Evolutionary conservation across 1,284 basidiomycete genomes (phyloP).

Genomic region (Puccinia coronata): DNA sequence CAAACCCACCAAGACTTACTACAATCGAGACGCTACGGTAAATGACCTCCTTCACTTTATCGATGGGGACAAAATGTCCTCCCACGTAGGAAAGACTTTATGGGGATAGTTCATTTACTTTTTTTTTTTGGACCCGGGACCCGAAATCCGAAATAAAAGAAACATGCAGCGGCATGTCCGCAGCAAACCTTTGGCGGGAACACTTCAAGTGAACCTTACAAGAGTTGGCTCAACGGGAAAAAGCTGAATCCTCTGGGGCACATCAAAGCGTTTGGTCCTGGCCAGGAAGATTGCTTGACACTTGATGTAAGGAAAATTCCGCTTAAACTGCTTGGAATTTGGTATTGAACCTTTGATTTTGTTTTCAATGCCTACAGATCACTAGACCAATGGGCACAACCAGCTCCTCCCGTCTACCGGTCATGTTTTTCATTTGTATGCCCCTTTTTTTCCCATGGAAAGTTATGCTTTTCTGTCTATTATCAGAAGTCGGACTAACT

Average conservation of each 20-base stretch:
- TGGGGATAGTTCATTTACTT: background rate
- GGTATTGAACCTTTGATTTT: background rate
- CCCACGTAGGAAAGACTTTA: too few relatives aligned
- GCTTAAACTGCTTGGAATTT: background rate
- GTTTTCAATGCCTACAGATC: background rate
- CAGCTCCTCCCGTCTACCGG: constrained; percentile 12
- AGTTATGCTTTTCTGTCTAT: background rate
- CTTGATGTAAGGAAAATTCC: constrained; percentile 24
- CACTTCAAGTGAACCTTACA: constrained; percentile 6
- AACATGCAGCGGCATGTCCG: constrained; percentile 29
- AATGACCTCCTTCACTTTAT: background rate
- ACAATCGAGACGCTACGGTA: constrained; percentile 36
- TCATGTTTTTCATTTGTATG: constrained; percentile 47
- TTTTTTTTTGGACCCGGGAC: too few relatives aligned
- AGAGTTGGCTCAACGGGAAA: constrained; percentile 37
- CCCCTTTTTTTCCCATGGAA: background rate
- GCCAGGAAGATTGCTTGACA: constrained; percentile 36
- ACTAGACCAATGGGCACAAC: constrained; percentile 32
- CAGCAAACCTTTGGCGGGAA: constrained; percentile 43
- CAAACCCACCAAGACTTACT: constrained; percentile 26
- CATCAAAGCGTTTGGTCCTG: constrained; percentile 32
- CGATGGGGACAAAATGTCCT: background rate
- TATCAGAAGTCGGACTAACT: background rate
- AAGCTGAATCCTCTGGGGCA: constrained; percentile 35
- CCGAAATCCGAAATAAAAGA: constrained; percentile 30